Conservation (phyloP, 805 yeast species). For the Torulaspora delbrueckii region DNA sequence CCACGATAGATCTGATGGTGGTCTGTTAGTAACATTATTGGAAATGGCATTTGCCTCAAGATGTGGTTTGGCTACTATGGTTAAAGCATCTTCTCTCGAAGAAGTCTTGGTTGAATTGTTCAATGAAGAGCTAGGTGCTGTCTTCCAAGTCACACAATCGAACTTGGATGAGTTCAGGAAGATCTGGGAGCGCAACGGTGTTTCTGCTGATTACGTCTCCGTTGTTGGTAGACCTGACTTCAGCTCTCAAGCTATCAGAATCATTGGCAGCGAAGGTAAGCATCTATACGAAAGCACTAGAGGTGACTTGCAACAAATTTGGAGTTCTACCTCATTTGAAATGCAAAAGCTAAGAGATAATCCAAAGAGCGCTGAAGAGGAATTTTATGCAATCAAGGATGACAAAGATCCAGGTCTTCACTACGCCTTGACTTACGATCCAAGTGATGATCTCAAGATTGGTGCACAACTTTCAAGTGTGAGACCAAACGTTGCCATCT, state of each 20-base stretch:
- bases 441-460: constrained; percentile 45
- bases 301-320: constrained; percentile 67
- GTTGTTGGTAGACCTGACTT: constrained; percentile 68
- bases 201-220: constrained; percentile 49
- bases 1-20: constrained; percentile 97
- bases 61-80: constrained; percentile 63
- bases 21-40: constrained; percentile 72
- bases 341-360: constrained; percentile 91
- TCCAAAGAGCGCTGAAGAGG: constrained; percentile 86
- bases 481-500: constrained; percentile 87
- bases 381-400: constrained; percentile 66
- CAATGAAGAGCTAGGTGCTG: constrained; percentile 94
- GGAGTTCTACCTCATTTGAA: constrained; percentile 86
- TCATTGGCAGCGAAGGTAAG: constrained; percentile 42
- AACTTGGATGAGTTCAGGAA: constrained; percentile 52
- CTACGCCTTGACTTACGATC: constrained; percentile 70
- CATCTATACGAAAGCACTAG: constrained; percentile 52
- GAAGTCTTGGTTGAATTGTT: constrained; percentile 58
- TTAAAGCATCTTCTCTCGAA: constrained; percentile 37
- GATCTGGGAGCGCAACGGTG: constrained; percentile 54
- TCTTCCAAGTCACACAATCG: constrained; percentile 69
- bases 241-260: constrained; percentile 44
- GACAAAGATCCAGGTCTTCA: constrained; percentile 86
- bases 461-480: constrained; percentile 20
- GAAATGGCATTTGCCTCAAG: constrained; percentile 99